Percentiles rank a stretch among this genome's conserved stretches.
Evolutionary conservation across 179 eudicot species (phyloP).

Genomic region (Silene coronaria): DNA sequence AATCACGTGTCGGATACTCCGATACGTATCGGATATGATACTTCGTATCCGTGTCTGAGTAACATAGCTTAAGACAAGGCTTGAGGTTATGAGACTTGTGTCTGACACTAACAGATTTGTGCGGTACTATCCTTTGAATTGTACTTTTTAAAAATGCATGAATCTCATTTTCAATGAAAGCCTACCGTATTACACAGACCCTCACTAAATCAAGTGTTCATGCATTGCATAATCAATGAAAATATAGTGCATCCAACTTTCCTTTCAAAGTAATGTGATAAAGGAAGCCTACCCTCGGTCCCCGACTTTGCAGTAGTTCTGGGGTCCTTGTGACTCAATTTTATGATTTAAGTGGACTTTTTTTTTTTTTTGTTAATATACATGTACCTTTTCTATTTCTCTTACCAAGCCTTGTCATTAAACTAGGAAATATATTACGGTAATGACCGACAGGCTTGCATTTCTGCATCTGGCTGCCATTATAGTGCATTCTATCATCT

Average conservation of each 20-base stretch:
- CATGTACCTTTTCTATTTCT: not conserved
- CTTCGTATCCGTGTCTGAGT: too few species aligned
- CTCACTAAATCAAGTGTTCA: not conserved
- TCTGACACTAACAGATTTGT: too few species aligned
- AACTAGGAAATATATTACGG: not conserved
- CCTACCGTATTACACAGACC: too few species aligned
- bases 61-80: too few species aligned
- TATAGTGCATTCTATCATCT: slow-evolving; percentile 1
- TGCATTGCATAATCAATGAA: slow-evolving; percentile 2
- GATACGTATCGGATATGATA: too few species aligned
- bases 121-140: too few species aligned
- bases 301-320: not conserved
- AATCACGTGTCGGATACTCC: too few species aligned
- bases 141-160: too few species aligned
- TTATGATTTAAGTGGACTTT: not conserved
- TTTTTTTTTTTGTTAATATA: not conserved
- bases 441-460: not conserved
- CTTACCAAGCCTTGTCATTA: not conserved
- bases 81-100: too few species aligned
- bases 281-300: not conserved
- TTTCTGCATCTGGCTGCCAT: slow-evolving; percentile 3
- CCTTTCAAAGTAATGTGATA: not conserved
- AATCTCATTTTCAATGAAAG: too few species aligned
- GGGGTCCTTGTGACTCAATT: too few species aligned
- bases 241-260: not conserved